These are phyloP conservation scores for Aeminium ludgeri DNA, from an alignment of 495 filamentous ascomycete species.

Conservation along the genomic window DNA sequence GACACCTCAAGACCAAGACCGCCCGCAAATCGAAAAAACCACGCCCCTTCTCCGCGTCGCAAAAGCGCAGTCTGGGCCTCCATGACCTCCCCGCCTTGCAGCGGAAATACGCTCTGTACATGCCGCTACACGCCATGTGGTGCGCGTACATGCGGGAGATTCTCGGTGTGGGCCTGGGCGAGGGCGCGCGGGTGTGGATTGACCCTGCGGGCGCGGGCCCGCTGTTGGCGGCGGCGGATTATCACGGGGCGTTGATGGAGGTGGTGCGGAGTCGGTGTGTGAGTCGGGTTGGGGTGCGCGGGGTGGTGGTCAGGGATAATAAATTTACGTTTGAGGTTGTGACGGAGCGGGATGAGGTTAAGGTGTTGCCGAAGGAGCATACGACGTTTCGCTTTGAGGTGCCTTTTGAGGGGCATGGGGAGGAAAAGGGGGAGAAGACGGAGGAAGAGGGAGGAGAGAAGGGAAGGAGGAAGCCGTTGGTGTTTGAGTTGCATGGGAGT, in stretches of 20 bases:
- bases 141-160: slow-evolving; percentile 65
- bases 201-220: slow-evolving; percentile 38
- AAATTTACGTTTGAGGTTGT: slow-evolving; percentile 76
- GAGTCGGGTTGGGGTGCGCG: slow-evolving; percentile 62
- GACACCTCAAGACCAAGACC: slow-evolving; percentile 36
- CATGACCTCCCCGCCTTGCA: slow-evolving; percentile 53
- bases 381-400: slow-evolving; percentile 69
- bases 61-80: slow-evolving; percentile 55
- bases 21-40: slow-evolving; percentile 40
- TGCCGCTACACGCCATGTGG: slow-evolving; percentile 65
- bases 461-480: slow-evolving; percentile 28
- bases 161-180: slow-evolving; percentile 35
- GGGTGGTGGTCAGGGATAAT: slow-evolving; percentile 78
- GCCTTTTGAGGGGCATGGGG: too few relatives aligned
- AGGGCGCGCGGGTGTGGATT: slow-evolving; percentile 29
- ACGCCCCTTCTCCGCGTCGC: slow-evolving; percentile 58
- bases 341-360: slow-evolving; percentile 42
- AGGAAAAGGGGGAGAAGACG: slow-evolving; percentile 7
- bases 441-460: slow-evolving; percentile 7
- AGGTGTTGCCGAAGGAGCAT: slow-evolving; percentile 66
- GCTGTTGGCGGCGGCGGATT: slow-evolving; percentile 68
- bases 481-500: slow-evolving; percentile 77
- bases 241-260: slow-evolving; percentile 71
- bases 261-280: slow-evolving; percentile 68
- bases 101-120: slow-evolving; percentile 60